Base-by-base conservation (phyloP, 2,329 filamentous ascomycete genomes). In the Fusarium brachygibbosum region DNA sequence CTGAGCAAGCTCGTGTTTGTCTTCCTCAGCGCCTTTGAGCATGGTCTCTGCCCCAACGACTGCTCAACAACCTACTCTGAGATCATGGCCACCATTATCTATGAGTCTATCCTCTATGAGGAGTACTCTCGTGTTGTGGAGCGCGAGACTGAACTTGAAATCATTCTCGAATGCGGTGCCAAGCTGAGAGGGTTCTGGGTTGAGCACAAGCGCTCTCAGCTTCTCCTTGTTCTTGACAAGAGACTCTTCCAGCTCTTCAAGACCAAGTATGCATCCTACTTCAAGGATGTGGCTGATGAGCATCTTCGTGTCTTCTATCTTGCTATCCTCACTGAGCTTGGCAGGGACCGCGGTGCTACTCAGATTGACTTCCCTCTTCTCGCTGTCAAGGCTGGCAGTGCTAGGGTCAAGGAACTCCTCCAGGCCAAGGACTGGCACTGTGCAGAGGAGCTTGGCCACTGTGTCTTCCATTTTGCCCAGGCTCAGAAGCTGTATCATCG, bases 1-100 rank as follows among this genome's bases (percentile, higher is more conserved):
- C 68, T 80, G 38, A 77, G 74, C 51, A 80, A 77, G 58, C 73
- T 77, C 0, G 77, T 80, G 5, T 80, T 84, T 25, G 77, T 84
- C 13, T 85, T 85, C 72, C 72, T 85, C 1, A 81, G 82, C 5
- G 77, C 78, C 1, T 81, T 85, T 34, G 81, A 85, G 66, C 80
- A 82, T 38, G 76, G 77, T 6, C 74, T 84, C 5, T 74, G 76
- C 21, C 73, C 76, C 14, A 76, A 80, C 17, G 64, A 76, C 12
- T 71, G 70, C 38, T 63, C 72, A 4, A 57, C 77, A 23, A 80
- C 78, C 4, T 82, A 82, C 76, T 81, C 83, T 1, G 79, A 83
- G 70, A 75, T 84, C 48, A 79, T 74, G 72, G 61, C 71, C 34
- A 66, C 69, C 6, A 68, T 73, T 6, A 72, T 74, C 60, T 69